Evolutionary conservation across 495 filamentous ascomycete species (phyloP).

Genomic region (Platismatia glauca): DNA sequence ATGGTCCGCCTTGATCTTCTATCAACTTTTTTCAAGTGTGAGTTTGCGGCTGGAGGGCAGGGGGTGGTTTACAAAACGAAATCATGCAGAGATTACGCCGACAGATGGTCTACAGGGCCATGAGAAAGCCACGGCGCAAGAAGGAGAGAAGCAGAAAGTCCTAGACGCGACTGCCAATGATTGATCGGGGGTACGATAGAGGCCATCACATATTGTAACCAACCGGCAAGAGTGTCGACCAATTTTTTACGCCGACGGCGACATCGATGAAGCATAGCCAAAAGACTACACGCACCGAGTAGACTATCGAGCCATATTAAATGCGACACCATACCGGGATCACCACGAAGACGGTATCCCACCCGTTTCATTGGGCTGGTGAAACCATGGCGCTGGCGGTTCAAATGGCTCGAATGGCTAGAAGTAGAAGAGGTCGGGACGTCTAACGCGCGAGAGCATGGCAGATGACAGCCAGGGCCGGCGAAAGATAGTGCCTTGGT

Average conservation of each 20-base stretch:
- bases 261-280: not conserved
- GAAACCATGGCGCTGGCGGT: no score
- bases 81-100: not conserved
- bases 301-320: not conserved
- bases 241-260: not conserved
- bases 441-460: no score
- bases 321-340: no score
- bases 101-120: not conserved
- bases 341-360: no score
- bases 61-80: not conserved
- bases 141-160: not conserved
- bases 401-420: no score
- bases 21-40: not conserved
- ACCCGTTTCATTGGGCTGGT: no score
- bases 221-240: not conserved
- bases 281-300: not conserved
- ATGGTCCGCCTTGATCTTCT: not conserved
- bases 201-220: not conserved
- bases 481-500: no score
- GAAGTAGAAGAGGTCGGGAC: no score
- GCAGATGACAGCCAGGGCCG: no score
- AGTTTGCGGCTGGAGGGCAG: not conserved
- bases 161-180: not conserved
- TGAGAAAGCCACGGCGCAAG: not conserved
- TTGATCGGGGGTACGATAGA: not conserved